These are phyloP conservation scores for Inonotus obliquus DNA, from an alignment of 1,284 basidiomycete species.

Conservation along the genomic window DNA sequence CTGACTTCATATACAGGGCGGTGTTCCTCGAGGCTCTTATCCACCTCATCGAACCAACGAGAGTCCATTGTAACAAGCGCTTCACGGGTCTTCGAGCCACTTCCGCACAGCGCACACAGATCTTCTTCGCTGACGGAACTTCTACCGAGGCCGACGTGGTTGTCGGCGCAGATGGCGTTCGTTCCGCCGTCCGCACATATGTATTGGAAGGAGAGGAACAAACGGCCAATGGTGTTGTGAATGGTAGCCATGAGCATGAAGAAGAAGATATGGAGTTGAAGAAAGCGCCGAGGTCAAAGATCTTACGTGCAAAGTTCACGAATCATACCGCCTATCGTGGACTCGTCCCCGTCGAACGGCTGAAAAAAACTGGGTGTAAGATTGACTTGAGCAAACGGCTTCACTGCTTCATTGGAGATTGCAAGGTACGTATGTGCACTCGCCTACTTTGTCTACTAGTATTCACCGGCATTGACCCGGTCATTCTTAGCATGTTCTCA, in stretches of 20 bases:
- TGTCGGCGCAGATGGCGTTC: slow-evolving; percentile 52
- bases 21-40: slow-evolving; percentile 45
- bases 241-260: neutral
- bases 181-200: slow-evolving; percentile 38
- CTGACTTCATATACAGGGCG: slow-evolving; percentile 30
- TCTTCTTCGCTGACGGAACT: slow-evolving; percentile 45
- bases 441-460: neutral
- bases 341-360: slow-evolving; percentile 34
- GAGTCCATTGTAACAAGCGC: slow-evolving; percentile 47
- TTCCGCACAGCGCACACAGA: slow-evolving; percentile 20
- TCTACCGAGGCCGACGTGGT: slow-evolving; percentile 45
- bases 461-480: neutral
- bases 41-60: slow-evolving; percentile 36
- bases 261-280: neutral
- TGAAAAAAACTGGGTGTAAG: slow-evolving; percentile 38
- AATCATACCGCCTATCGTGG: slow-evolving; percentile 44
- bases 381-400: slow-evolving; percentile 33
- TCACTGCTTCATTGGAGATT: slow-evolving; percentile 36
- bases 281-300: neutral
- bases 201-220: slow-evolving; percentile 25
- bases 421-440: slow-evolving; percentile 32
- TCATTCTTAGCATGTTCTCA: slow-evolving; percentile 46
- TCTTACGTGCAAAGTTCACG: slow-evolving; percentile 33
- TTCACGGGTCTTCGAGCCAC: slow-evolving; percentile 26
- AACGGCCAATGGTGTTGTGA: slow-evolving; percentile 19